Base-by-base conservation (phyloP, 371 early-diverging fungal genomes). In the Parasitella parasitica region DNA sequence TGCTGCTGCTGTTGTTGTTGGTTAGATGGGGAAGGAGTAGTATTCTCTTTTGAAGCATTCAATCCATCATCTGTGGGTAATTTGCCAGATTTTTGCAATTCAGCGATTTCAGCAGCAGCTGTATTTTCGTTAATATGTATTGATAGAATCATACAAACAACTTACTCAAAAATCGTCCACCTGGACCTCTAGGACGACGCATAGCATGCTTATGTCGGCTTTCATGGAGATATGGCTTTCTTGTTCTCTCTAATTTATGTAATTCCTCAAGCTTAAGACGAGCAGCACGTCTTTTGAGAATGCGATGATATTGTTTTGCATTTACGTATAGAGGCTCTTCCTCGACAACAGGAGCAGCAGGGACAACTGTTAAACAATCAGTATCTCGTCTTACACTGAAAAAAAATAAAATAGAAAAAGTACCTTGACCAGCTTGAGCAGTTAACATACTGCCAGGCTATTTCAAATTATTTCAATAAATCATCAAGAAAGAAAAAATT, bases 201-300 rank as follows among this genome's bases (percentile, higher is more conserved):
- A 96, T 94, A 6, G 98, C 98, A 78, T 98, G 98, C 66, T 88
- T 89, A 73, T 98, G 98, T 63, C 98, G 80, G 54, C 94, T 93
- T 78, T 98, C 98, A 78, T 98, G 98, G 37, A 95, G 82, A 77
- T 96, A 98, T 37, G 89, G 86, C 76, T 89, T 88, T 41, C 85
- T 74, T 28, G 78, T 75, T 62, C 79, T 81, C 8, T 84, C 66
- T 12, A 83, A 61, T 54, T 80, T 75, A 64, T 83, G 80, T 54
- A 83, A 70, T 26, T 85, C 88, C 54, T 89, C 90, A 13, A 85
- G 70, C 58, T 73, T 77, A 38, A 86, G 82, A 22, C 93, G 77
- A 27, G 92, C 91, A 49, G 86, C 90, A 66, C 93, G 74, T 39
- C 94, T 81, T 64, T 94, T 95, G 50, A 93, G 78, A 59, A 96